These are phyloP conservation scores for Xylariomycetidae sp. DNA, from an alignment of 2,329 filamentous ascomycete species.

Conservation along the genomic window DNA sequence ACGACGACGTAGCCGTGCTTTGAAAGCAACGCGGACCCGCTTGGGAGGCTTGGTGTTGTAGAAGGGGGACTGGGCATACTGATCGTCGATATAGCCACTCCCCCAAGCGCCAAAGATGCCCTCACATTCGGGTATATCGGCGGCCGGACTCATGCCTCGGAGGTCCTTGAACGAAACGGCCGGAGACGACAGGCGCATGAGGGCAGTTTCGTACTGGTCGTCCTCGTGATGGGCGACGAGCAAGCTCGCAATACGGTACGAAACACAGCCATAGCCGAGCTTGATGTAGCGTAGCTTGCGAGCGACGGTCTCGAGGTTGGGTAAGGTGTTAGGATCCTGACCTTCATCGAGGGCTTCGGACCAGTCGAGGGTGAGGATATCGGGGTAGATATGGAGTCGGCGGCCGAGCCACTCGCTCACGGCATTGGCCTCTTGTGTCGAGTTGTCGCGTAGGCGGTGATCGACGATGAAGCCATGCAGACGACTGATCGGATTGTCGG, in stretches of 20 bases:
- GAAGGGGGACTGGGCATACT: slow-evolving; percentile 28
- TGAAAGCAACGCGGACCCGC: too few species aligned
- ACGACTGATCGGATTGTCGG: slow-evolving; percentile 52
- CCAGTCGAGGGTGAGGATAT: slow-evolving; percentile 3
- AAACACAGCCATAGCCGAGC: slow-evolving; percentile 56
- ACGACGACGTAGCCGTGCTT: too few species aligned
- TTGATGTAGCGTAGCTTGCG: slow-evolving; percentile 67
- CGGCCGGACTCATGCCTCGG: slow-evolving; percentile 57
- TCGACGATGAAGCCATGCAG: slow-evolving; percentile 42
- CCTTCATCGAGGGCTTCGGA: neutral
- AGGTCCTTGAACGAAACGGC: too few species aligned
- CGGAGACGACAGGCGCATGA: slow-evolving; percentile 69
- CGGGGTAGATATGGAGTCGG: slow-evolving; percentile 28
- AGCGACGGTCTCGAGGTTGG: slow-evolving; percentile 72
- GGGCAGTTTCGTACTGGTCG: slow-evolving; percentile 83
- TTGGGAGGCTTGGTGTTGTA: slow-evolving; percentile 29
- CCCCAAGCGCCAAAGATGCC: slow-evolving; percentile 66
- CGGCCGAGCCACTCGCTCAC: slow-evolving; percentile 35
- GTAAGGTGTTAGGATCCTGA: slow-evolving; percentile 34
- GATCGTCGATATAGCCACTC: slow-evolving; percentile 53
- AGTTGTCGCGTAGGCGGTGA: slow-evolving; percentile 50
- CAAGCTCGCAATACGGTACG: slow-evolving; percentile 48
- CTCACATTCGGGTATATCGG: slow-evolving; percentile 77
- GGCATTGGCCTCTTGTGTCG: slow-evolving; percentile 42
- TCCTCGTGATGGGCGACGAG: slow-evolving; percentile 83